phyloP scores from a whole-genome alignment of 1,284 basidiomycete genomes.

The Ustilago xerochloae region DNA sequence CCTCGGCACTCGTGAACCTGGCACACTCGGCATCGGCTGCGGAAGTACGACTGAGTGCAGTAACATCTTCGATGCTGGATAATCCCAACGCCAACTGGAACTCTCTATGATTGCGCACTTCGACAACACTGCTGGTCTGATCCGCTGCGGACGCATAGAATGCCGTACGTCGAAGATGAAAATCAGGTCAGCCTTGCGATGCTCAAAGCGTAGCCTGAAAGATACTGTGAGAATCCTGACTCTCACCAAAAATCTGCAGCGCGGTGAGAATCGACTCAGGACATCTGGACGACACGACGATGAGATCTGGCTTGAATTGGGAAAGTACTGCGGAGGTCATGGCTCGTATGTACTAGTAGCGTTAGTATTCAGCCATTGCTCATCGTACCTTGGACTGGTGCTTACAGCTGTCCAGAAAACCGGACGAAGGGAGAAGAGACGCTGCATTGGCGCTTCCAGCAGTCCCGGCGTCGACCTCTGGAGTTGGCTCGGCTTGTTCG shows the following conservation, averaged over 20 bases:
- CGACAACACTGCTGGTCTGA: constrained; percentile 5
- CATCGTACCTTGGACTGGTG: background rate
- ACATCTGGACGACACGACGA: constrained; percentile 31
- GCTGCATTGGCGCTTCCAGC: background rate
- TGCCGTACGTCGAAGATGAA: background rate
- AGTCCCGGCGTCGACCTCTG: background rate
- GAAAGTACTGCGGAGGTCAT: constrained; percentile 19
- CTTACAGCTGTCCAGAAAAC: constrained; percentile 32
- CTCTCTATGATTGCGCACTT: constrained; percentile 16
- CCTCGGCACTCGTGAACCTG: background rate
- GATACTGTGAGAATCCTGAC: no score
- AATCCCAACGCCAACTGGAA: constrained; percentile 33
- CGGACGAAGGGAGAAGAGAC: constrained; percentile 5
- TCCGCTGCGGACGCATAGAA: constrained; percentile 12
- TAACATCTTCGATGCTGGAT: constrained; percentile 23
- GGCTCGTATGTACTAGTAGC: no score
- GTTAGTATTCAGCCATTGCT: no score
- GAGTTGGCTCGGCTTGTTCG: background rate
- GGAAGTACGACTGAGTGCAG: constrained; percentile 1
- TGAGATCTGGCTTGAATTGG: constrained; percentile 31
- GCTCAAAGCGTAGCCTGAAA: no score
- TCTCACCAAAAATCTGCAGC: constrained; percentile 26
- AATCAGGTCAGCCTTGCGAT: background rate
- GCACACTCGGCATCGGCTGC: background rate
- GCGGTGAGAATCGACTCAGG: constrained; percentile 14